Conservation (phyloP, 2,329 filamentous ascomycete species). For the Xylariaceae sp. region DNA sequence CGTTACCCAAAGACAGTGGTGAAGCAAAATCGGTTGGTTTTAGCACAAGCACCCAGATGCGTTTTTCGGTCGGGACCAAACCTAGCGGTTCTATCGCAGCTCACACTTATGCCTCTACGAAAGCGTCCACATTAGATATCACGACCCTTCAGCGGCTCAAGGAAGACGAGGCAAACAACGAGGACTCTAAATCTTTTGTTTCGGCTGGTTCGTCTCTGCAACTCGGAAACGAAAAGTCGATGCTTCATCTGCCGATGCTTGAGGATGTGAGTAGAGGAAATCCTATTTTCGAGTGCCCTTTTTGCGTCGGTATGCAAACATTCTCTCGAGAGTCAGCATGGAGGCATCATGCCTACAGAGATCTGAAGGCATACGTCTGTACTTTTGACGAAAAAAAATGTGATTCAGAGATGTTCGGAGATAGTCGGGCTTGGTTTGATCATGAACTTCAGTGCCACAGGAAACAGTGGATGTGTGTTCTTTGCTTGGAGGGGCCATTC, state of each 20-base stretch:
- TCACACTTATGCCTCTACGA: background rate
- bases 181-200: background rate
- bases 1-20: background rate
- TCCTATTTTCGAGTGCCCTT: constrained; percentile 6
- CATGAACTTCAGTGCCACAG: constrained; percentile 5
- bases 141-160: background rate
- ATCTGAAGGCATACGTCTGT: constrained; percentile 15
- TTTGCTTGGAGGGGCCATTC: constrained; percentile 2
- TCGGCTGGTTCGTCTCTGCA: background rate
- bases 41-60: background rate
- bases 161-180: background rate
- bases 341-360: constrained; percentile 5
- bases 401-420: background rate
- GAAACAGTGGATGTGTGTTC: background rate
- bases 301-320: background rate
- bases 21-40: background rate
- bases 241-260: background rate
- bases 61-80: background rate
- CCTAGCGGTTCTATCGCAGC: background rate
- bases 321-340: background rate
- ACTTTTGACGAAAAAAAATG: background rate
- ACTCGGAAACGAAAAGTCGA: background rate
- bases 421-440: constrained; percentile 8
- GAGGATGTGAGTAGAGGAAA: background rate
- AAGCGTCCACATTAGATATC: constrained; percentile 1